A percentile compares a stretch with the other conserved stretches of the same genome.
Conservation (phyloP, 2,329 filamentous ascomycete genomes). For the Paraconiothyrium sp. region DNA sequence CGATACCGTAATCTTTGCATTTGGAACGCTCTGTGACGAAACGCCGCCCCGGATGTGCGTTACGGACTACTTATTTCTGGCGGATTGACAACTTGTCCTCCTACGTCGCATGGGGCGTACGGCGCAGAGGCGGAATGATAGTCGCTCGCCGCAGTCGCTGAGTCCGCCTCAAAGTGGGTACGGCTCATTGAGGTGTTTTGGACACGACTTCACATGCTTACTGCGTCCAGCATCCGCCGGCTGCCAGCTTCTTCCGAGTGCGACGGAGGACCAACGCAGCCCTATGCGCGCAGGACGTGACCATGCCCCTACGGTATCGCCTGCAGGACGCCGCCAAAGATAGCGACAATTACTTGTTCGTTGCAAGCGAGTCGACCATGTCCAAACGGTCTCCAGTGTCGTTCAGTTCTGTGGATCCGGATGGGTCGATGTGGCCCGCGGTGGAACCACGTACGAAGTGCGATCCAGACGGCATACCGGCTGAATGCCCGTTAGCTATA, state of each 20-base stretch:
- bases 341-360: not conserved
- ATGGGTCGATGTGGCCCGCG: not conserved
- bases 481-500: slow-evolving; percentile 1
- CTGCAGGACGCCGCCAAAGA: not conserved
- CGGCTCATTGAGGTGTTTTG: not conserved
- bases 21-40: not conserved
- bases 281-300: not conserved
- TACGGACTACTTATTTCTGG: not conserved
- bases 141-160: not conserved
- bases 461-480: not conserved
- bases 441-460: slow-evolving; percentile 1
- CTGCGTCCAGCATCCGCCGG: not conserved
- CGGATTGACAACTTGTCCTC: not conserved
- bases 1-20: not conserved
- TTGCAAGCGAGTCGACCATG: not conserved
- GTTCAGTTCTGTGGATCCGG: not conserved
- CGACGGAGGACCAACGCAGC: slow-evolving; percentile 4
- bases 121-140: not conserved
- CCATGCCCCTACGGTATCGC: not conserved
- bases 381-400: not conserved
- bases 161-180: not conserved
- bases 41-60: slow-evolving; percentile 1
- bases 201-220: slow-evolving; percentile 7
- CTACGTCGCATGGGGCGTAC: not conserved
- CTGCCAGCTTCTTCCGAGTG: not conserved